Evolutionary conservation across 78 protist genomes (phyloP).

Genomic region (Mantamonas sphyraenae): DNA sequence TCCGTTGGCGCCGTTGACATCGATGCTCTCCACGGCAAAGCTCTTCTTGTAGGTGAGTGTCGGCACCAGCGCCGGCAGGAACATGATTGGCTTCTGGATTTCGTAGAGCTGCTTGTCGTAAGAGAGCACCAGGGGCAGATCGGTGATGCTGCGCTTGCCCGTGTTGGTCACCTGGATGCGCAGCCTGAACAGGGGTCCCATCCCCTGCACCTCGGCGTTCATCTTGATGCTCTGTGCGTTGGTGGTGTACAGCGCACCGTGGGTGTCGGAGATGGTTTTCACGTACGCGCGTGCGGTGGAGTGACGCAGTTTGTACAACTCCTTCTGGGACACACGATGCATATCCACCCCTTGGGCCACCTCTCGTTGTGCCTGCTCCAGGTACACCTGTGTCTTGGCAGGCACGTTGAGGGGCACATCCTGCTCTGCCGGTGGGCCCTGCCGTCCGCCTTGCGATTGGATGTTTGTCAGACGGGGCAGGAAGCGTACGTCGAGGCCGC

Average conservation of each 20-base stretch:
- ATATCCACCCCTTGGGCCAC: constrained; percentile 35
- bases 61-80: constrained; percentile 40
- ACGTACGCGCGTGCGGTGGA: constrained; percentile 61
- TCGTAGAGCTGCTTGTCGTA: background rate
- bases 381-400: constrained; percentile 48
- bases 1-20: constrained; percentile 24
- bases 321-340: constrained; percentile 59
- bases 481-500: constrained; percentile 35
- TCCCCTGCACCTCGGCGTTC: constrained; percentile 47
- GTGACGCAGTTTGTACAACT: constrained; percentile 53
- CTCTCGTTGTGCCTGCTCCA: constrained; percentile 68
- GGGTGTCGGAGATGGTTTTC: constrained; percentile 42
- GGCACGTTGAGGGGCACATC: constrained; percentile 52
- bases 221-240: constrained; percentile 8
- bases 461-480: constrained; percentile 14
- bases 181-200: constrained; percentile 39
- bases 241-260: constrained; percentile 22
- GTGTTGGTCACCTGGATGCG: constrained; percentile 12
- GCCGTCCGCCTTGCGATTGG: background rate
- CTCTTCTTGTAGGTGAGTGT: constrained; percentile 14
- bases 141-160: background rate
- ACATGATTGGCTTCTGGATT: constrained; percentile 5
- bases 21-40: constrained; percentile 16
- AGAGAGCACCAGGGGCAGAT: constrained; percentile 4
- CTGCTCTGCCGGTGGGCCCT: constrained; percentile 51